A percentile compares a stretch with the other conserved stretches of the same genome.
These are phyloP conservation scores for Neonectria ditissima DNA, from an alignment of 2,329 filamentous ascomycete species.

Conservation along the genomic window DNA sequence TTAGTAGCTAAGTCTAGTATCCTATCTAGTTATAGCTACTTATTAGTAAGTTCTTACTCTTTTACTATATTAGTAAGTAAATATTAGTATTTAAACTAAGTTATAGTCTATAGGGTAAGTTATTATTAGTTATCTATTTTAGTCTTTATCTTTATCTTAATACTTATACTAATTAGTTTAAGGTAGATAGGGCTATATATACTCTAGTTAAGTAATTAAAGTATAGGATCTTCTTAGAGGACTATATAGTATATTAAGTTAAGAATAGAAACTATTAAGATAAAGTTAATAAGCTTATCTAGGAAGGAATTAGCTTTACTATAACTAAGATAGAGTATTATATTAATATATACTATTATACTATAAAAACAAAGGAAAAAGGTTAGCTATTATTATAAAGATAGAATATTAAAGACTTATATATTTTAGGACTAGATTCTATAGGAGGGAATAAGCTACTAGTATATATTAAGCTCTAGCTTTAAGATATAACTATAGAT, in stretches of 20 bases:
- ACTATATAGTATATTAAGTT: not conserved
- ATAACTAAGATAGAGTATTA: not conserved
- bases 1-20: not conserved
- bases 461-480: conserved; percentile 2
- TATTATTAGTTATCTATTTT: conserved; percentile 3
- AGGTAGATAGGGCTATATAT: not conserved
- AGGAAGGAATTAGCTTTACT: not conserved
- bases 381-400: not conserved
- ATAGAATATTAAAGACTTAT: too few species aligned
- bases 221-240: conserved; percentile 3
- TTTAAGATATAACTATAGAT: conserved; percentile 9
- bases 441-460: not conserved
- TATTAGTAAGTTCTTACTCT: too few species aligned
- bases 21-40: not conserved
- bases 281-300: conserved; percentile 5
- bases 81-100: not conserved
- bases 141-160: not conserved
- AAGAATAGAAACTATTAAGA: not conserved
- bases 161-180: not conserved
- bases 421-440: conserved; percentile 9
- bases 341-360: not conserved
- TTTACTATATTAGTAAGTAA: not conserved
- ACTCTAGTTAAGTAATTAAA: conserved; percentile 6
- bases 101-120: conserved; percentile 3
- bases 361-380: not conserved